Evolutionary conservation across 108 stramenopile species (phyloP), one percentile per base, ranked within the genome.

Genomic region (Fragilariopsis cylindrus): DNA sequence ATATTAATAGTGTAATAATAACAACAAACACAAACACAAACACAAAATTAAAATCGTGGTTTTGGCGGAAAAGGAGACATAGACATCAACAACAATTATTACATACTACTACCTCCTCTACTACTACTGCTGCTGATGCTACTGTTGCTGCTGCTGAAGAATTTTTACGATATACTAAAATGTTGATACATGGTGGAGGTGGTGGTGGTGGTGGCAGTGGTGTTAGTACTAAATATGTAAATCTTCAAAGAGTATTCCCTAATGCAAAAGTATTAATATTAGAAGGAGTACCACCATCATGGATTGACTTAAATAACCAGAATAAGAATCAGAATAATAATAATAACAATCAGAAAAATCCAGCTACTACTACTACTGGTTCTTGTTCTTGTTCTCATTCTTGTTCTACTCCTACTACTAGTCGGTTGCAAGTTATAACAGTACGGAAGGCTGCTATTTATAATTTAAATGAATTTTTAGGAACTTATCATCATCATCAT

Each of bases 211-310:
- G 15, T 15, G 13, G 15, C 52, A 11, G 15, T 55, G 19, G 62
- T 3, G 66, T 0, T 71, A 48, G 18, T 71, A n/a, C 62, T 44
- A 45, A 45, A 9, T 63, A 44, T 40, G 43, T 63, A 9, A n/a
- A 40, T 3, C 46, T 63, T n/a, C 11, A 88, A 79, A 50, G 81
- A 13, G 57, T 91, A n/a, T 91, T 95, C 67, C 90, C 91, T 0
- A 69, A 82, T 48, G 81, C 87, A 11, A 66, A 80, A 44, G 84
- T 87, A 54, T 80, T 95, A 52, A 57, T 91, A 3, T 60, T 95
- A 11, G 91, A 91, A 58, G 76, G 85, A 8, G 82, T 95, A 12
- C 87, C 85, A 18, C 87, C 90, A n/a, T 75, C 76, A 9, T 90
- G 88, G 84, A 78, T 95, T 40, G 45, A 54, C 48, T 2, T 54